phyloP scores from a whole-genome alignment of 306 rosid species.

The Malus fusca region DNA sequence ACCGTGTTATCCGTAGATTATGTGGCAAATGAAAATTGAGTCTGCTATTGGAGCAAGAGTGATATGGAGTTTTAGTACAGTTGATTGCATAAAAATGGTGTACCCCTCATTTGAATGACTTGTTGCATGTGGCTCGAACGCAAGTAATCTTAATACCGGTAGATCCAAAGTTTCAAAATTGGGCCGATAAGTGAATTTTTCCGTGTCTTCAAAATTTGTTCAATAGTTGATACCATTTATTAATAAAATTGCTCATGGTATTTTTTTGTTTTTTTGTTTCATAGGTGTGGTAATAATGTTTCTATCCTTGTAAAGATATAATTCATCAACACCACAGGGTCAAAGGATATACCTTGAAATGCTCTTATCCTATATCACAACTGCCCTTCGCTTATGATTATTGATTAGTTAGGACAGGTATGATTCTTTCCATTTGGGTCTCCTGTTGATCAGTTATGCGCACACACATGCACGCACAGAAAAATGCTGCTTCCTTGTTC shows the following conservation, averaged over 20 bases:
- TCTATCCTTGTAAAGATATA: conserved; percentile 8
- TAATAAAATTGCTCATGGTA: conserved; percentile 10
- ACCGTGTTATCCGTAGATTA: neutral
- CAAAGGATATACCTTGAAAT: conserved; percentile 2
- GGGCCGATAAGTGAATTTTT: neutral
- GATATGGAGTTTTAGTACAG: neutral
- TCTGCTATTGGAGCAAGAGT: neutral
- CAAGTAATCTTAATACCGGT: neutral
- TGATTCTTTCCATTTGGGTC: neutral
- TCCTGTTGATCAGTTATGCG: neutral
- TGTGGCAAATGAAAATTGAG: neutral
- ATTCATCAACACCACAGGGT: neutral
- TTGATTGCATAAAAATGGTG: neutral
- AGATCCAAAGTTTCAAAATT: neutral
- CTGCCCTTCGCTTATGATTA: neutral
- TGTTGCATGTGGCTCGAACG: neutral
- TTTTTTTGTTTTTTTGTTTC: neutral
- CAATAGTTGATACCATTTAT: neutral
- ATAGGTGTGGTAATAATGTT: conserved; percentile 12
- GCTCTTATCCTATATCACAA: neutral
- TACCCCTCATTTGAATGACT: neutral
- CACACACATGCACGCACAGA: neutral
- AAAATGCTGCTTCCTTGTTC: neutral
- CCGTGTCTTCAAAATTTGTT: neutral
- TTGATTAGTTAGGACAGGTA: conserved; percentile 3